Evolutionary conservation across 2,329 filamentous ascomycete genomes (phyloP), one percentile per base, ranked within the genome.

Genomic region (Fusarium beomiforme): DNA sequence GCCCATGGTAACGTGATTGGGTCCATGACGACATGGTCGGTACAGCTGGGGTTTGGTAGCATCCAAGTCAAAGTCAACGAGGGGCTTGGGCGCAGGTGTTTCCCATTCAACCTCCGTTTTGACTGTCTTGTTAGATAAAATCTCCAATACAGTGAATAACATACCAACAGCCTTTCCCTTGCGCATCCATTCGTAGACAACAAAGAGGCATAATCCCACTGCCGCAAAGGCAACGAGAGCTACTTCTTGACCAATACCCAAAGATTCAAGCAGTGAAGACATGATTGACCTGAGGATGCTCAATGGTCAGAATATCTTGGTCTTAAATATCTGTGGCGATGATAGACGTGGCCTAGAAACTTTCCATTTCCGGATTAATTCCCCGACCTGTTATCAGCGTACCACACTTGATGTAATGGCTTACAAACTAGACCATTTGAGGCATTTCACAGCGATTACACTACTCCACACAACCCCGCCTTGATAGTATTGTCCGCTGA

Each of bases 11-110:
- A 73, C 47, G 8, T 73, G 68, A 3, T 56, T 69, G 1, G 49
- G 65, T 9, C 71, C 68, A 37, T 71, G 71, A n/a, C 64, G 71
- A 23, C 62, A 73, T 0, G 70, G 71, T 5, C 70, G 61, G 33
- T 73, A 73, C 0, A 70, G 47, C 13, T 71, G 59, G 3, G 69
- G 69, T 1, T 61, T 68, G 17, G 55, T 71, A 4, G n/a, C 36
- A 6, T 71, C 64, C 1, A 71, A 29, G 6, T 71, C 68, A n/a
- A 71, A 71, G 9, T 69, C 50, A 0, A 42, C 1, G 0, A 71
- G 51, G 1, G 68, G 56, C 5, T 59, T 55, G 0, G 69, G 69
- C 0, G 50, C 23, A 7, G 69, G 68, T 1, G 68, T 78, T 10
- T 50, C 56, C 43, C 68, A 70, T 29, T 34, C 46, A 2, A 19